Evolutionary conservation across 352 stramenopile species (phyloP).

Genomic region (Globisporangium spinosum): DNA sequence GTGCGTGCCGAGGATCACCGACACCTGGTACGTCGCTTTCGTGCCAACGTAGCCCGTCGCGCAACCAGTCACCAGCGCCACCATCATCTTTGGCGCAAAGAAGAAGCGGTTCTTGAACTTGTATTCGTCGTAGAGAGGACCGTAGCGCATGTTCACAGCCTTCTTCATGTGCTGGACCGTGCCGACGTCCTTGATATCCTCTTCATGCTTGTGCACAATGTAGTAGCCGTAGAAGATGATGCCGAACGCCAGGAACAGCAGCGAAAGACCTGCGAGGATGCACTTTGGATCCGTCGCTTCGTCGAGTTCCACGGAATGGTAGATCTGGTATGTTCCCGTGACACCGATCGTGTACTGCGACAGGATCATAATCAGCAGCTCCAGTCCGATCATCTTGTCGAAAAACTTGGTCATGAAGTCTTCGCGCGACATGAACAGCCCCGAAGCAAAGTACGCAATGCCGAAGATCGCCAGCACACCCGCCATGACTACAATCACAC

Average conservation of each 20-base stretch:
- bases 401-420: constrained; percentile 77
- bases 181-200: constrained; percentile 72
- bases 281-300: constrained; percentile 59
- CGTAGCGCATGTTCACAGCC: constrained; percentile 75
- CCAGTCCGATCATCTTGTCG: constrained; percentile 80
- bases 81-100: constrained; percentile 77
- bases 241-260: constrained; percentile 64
- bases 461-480: constrained; percentile 59
- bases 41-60: constrained; percentile 57
- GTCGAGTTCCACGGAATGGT: constrained; percentile 61
- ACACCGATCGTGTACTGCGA: constrained; percentile 86
- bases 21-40: constrained; percentile 44
- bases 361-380: constrained; percentile 70
- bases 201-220: constrained; percentile 70
- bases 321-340: constrained; percentile 82
- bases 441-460: constrained; percentile 46
- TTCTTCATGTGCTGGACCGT: constrained; percentile 79
- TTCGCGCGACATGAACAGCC: constrained; percentile 64
- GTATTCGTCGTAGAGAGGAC: constrained; percentile 85
- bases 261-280: constrained; percentile 48
- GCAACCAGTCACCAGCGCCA: constrained; percentile 58
- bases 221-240: constrained; percentile 79
- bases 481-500: constrained; percentile 72
- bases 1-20: constrained; percentile 50
- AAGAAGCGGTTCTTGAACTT: constrained; percentile 87